Evolutionary conservation across 2,329 filamentous ascomycete genomes (phyloP), one percentile per base, ranked within the genome.

Genomic region (Colletotrichum orbiculare): DNA sequence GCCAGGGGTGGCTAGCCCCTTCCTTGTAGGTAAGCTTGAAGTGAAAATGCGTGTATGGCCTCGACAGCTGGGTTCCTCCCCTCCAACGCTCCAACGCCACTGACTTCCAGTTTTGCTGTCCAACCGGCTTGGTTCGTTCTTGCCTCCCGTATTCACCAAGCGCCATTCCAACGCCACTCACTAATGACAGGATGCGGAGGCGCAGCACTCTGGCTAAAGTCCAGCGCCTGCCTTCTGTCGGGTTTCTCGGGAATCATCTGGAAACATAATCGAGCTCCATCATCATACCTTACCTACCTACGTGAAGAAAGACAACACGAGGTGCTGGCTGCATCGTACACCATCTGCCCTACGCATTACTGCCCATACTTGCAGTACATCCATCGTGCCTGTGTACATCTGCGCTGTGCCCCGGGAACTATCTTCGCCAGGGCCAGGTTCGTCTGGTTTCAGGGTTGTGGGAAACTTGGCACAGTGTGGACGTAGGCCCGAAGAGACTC

Each of bases 361-460:
- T 9, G 38, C 38, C 38, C 9, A 41, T 41, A 41, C 25, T 25
- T 25, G 15, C 41, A 15, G 41, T 11, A 46, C 13, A 46, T 43
- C 41, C 41, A 43, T 17, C n/a, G 43, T 46, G 13, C 12, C 8
- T 45, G 42, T 12, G 33, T 54, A 54, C 42, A 34, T 54, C 35
- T 13, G 10, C 15, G 13, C 13, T 15, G 43, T 46, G 9, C 34
- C 13, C 15, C 4, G 34, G 17, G 39, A 54, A 13, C 11, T 6
- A 15, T 43, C 13, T 43, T n/a, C 41, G 49, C 50, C 61, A 15
- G 25, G 57, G 46, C 38, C 62, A 62, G 42, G 58, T 62, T 56
- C 58, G 53, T 62, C 63, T 65, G 58, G 63, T 65, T 65, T 65
- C 63, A 65, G 42, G 62, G 45, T 33, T 57, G 53, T 53, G 63